Conservation (phyloP, 257 asterid species). For the Nicotiana paniculata region DNA sequence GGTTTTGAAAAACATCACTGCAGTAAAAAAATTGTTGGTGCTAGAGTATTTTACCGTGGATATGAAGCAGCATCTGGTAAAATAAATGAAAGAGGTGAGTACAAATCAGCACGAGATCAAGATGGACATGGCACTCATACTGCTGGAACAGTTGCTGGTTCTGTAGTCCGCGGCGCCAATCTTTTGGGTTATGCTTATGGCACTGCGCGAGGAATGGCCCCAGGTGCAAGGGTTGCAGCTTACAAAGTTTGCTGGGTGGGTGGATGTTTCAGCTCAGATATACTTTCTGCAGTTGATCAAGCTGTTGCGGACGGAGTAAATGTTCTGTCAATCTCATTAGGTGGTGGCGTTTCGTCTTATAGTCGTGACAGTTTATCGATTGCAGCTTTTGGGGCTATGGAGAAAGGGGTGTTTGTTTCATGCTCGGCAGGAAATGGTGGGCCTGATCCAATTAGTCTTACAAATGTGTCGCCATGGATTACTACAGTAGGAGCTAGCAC, state of each 20-base stretch:
- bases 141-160: constrained; percentile 71
- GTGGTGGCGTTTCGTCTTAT: constrained; percentile 85
- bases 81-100: constrained; percentile 62
- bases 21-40: constrained; percentile 72
- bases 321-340: constrained; percentile 74
- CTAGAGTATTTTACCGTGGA: constrained; percentile 66
- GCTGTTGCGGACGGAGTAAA: constrained; percentile 90
- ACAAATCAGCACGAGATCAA: constrained; percentile 72
- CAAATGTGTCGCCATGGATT: constrained; percentile 95
- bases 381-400: constrained; percentile 91
- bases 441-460: constrained; percentile 81
- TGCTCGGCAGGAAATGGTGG: constrained; percentile 96
- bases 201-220: constrained; percentile 83
- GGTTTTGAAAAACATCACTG: constrained; percentile 56
- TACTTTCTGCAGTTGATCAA: constrained; percentile 79
- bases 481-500: constrained; percentile 90
- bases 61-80: constrained; percentile 79
- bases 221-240: constrained; percentile 77
- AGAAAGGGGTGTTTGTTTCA: constrained; percentile 73
- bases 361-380: constrained; percentile 62
- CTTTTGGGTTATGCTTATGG: constrained; percentile 85
- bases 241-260: constrained; percentile 94
- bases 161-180: constrained; percentile 60
- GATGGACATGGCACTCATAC: constrained; percentile 98
- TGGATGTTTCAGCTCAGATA: constrained; percentile 90